Base-by-base conservation (phyloP, 805 yeast genomes). In the Sugiyamaella chiloensis region DNA sequence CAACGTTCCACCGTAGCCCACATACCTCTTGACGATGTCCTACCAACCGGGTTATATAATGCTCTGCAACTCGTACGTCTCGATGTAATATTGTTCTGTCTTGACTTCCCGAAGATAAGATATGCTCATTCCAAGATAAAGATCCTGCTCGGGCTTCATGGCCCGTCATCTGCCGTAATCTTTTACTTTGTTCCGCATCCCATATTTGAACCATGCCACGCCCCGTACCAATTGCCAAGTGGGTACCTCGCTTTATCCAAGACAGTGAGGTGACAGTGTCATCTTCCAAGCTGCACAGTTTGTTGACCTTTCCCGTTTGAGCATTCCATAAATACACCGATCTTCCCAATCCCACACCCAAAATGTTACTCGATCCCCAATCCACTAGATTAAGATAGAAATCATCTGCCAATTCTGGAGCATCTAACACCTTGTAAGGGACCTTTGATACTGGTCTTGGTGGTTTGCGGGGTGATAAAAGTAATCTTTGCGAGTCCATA, bases 161-260 rank as follows among this genome's bases (percentile, higher is more conserved):
- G 3, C 99, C 99, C 2, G 91, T 76, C 90, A 93, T 86, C 5
- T 95, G 83, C 55, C 99, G 75, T 14, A 91, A 80, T 58, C 96
- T 84, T 65, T 86, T 83, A 21, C 45, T 26, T 16, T 29, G 32
- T 9, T 84, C 78, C 1, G 90, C 95, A 65, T 93, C 98, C 93
- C 96, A 93, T 14, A 93, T 89, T 61, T 90, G 96, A 4, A 93
- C 96, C 35, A 83, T 62, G 1, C 99, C 99, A 27, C 80, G 73
- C 48, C 78, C 76, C 1, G 96, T 88, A 1, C 99, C 99, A 5
- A 93, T 81, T 0, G 99, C 98, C 42, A 93, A 60, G 69, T 93
- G 97, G 11, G 96, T 85, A 14, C 98, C 98, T 8, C 91, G 79
- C 20, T 91, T 95, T 41, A 91, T 87, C 99, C 99, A 93, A 47